Evolutionary conservation across 768 basidiomycete species (phyloP).

Genomic region (Galerina sulciceps): DNA sequence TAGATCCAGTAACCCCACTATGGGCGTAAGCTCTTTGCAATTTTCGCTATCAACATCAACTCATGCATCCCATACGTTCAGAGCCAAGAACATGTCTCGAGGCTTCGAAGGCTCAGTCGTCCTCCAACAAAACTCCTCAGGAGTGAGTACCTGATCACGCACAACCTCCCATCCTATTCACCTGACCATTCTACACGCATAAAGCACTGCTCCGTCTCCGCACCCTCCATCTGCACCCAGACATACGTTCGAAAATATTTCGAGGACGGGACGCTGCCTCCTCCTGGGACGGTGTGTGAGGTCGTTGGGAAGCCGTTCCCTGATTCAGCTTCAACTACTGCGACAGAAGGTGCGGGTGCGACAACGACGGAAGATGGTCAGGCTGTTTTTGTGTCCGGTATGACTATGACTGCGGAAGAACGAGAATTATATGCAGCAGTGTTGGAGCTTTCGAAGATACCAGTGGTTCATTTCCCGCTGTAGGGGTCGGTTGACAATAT

Average conservation of each 20-base stretch:
- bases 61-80: conserved; percentile 12
- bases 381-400: not conserved
- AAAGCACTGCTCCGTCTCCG: conserved; percentile 38
- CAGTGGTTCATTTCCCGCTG: not conserved
- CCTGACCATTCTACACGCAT: not conserved
- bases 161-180: not conserved
- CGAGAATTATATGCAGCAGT: not conserved
- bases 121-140: conserved; percentile 44
- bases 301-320: conserved; percentile 31
- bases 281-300: conserved; percentile 42
- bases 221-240: conserved; percentile 37
- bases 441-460: not conserved
- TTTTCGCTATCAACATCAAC: not conserved
- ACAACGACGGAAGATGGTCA: not conserved
- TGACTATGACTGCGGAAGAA: conserved; percentile 1
- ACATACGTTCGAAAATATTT: conserved; percentile 43
- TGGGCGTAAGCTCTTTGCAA: conserved; percentile 20
- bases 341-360: no score
- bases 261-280: conserved; percentile 41
- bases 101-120: conserved; percentile 42
- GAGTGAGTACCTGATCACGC: no score
- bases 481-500: no score
- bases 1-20: conserved; percentile 37
- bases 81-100: conserved; percentile 42
- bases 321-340: not conserved